Evolutionary conservation across 2,329 filamentous ascomycete genomes (phyloP).

Genomic region (Diplodia scrobiculata): DNA sequence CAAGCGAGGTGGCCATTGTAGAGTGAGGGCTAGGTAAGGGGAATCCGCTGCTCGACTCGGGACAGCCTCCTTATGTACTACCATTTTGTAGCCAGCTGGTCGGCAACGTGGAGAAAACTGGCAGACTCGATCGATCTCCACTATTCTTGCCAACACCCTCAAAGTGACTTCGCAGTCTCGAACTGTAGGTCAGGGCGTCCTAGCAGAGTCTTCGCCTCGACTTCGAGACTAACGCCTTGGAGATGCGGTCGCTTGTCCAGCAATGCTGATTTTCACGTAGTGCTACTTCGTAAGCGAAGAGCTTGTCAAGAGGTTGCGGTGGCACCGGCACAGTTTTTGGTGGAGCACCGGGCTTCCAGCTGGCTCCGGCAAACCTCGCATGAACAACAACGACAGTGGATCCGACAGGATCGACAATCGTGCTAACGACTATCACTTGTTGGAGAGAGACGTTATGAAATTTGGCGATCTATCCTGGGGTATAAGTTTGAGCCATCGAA

Average conservation of each 20-base stretch:
- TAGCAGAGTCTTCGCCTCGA: background rate
- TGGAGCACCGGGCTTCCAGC: too few relatives aligned
- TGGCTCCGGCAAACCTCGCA: too few relatives aligned
- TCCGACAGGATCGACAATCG: background rate
- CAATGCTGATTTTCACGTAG: background rate
- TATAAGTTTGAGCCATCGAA: background rate
- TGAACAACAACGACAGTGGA: background rate
- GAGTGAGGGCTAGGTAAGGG: background rate
- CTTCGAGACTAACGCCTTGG: background rate
- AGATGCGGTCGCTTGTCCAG: background rate
- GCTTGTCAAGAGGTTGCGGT: background rate
- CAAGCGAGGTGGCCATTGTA: conserved; percentile 29
- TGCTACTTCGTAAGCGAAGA: background rate
- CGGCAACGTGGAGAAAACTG: background rate
- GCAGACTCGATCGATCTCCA: background rate
- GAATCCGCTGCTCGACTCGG: background rate
- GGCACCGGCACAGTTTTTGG: too few relatives aligned
- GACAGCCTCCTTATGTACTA: background rate
- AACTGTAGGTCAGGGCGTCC: background rate
- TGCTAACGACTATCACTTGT: background rate
- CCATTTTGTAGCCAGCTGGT: background rate
- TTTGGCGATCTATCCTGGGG: background rate
- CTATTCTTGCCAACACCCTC: background rate
- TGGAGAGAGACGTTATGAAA: background rate
- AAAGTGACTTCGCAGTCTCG: background rate